Percentiles rank a stretch among this genome's conserved stretches.
These are phyloP conservation scores for Verbena officinalis DNA, from an alignment of 257 asterid genomes.

Conservation along the genomic window DNA sequence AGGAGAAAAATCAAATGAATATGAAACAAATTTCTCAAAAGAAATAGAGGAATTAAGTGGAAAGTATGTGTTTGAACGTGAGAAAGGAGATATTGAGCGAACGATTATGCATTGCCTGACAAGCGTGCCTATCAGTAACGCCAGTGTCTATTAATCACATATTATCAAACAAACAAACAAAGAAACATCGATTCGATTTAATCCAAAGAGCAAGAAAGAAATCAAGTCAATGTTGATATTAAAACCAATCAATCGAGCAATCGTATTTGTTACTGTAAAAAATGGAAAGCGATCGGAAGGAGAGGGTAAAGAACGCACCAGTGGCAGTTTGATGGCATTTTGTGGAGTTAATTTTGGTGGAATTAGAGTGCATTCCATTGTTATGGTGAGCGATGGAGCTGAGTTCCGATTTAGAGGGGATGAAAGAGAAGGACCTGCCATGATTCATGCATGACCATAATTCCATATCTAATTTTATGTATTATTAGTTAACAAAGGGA, in stretches of 20 bases:
- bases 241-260: neutral
- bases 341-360: conserved; percentile 18
- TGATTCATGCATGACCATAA: conserved; percentile 44
- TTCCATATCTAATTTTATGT: neutral
- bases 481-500: neutral
- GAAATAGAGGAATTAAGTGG: conserved; percentile 24
- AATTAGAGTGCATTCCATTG: conserved; percentile 19
- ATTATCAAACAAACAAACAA: too few species aligned
- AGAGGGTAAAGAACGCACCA: conserved; percentile 4
- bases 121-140: conserved; percentile 58
- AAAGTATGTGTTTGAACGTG: conserved; percentile 15
- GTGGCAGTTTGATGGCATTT: conserved; percentile 5
- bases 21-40: conserved; percentile 11
- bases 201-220: neutral
- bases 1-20: conserved; percentile 18
- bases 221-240: conserved; percentile 10
- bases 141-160: too few species aligned
- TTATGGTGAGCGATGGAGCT: conserved; percentile 21
- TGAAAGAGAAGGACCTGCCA: conserved; percentile 7
- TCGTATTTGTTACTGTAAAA: neutral
- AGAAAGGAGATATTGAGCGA: conserved; percentile 35
- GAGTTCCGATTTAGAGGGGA: conserved; percentile 30
- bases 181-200: neutral
- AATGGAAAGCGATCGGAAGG: neutral
- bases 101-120: conserved; percentile 37